Conservation (phyloP, 2,329 filamentous ascomycete species). For the Xylariomycetidae sp. region DNA sequence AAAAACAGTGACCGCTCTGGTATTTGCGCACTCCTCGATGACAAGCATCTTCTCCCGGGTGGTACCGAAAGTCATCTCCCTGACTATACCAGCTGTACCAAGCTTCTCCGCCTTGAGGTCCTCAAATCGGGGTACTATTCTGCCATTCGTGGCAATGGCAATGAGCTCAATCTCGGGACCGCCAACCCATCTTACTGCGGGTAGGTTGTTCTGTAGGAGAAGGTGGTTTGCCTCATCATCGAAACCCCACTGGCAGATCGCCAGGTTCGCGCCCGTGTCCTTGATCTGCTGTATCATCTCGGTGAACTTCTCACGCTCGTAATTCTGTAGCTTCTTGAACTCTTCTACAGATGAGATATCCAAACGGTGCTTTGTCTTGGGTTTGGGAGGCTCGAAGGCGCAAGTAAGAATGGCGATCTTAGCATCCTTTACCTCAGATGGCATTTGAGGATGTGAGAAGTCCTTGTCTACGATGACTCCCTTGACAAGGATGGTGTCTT, state of each 20-base stretch:
- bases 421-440: constrained; percentile 87
- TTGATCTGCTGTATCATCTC: constrained; percentile 99
- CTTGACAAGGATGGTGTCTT: constrained; percentile 92
- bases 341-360: constrained; percentile 97
- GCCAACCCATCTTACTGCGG: constrained; percentile 95
- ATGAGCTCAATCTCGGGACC: constrained; percentile 98
- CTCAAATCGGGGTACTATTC: constrained; percentile 96
- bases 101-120: constrained; percentile 89
- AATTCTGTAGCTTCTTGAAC: constrained; percentile 95
- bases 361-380: constrained; percentile 99
- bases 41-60: constrained; percentile 99
- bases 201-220: constrained; percentile 90
- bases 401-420: constrained; percentile 98
- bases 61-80: constrained; percentile 95
- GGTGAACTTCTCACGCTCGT: constrained; percentile 92
- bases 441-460: constrained; percentile 99
- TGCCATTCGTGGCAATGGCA: constrained; percentile 95
- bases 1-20: constrained; percentile 91
- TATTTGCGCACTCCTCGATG: constrained; percentile 99
- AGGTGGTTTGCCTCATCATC: constrained; percentile 98
- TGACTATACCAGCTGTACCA: constrained; percentile 80
- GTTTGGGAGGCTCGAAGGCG: constrained; percentile 97
- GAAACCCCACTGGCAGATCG: constrained; percentile 99
- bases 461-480: constrained; percentile 99
- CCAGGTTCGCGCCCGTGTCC: constrained; percentile 91